Evolutionary conservation across 1,284 basidiomycete species (phyloP).

Genomic region (Austroboletus niveus): DNA sequence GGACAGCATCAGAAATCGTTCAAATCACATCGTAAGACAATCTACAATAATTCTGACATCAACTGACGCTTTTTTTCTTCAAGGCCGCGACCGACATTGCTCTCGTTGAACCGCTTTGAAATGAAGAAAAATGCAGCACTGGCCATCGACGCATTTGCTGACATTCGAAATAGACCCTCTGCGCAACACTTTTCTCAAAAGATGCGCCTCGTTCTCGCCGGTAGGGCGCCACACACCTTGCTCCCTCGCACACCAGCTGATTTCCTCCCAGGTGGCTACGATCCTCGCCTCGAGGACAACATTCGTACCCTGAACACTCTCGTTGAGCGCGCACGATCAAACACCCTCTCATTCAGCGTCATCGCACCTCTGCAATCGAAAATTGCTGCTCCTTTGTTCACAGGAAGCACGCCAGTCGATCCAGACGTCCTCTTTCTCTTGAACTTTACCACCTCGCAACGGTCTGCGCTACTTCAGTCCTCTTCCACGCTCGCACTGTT

Average conservation of each 20-base stretch:
- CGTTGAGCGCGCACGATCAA: conserved; percentile 51
- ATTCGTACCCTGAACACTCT: conserved; percentile 60
- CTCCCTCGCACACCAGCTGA: not conserved
- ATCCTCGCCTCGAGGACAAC: conserved; percentile 70
- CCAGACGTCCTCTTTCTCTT: conserved; percentile 81
- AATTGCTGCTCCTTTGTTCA: conserved; percentile 38
- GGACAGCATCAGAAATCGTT: conserved; percentile 49
- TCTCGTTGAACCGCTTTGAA: conserved; percentile 96
- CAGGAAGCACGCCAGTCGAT: conserved; percentile 30
- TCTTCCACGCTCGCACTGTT: conserved; percentile 71
- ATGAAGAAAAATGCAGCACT: conserved; percentile 90
- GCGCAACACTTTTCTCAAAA: conserved; percentile 18
- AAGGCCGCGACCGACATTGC: conserved; percentile 72
- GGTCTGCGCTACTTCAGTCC: conserved; percentile 70
- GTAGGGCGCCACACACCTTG: conserved; percentile 37
- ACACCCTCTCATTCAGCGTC: conserved; percentile 55
- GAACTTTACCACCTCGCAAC: conserved; percentile 82
- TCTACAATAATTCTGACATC: not conserved
- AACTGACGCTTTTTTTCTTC: conserved; percentile 1
- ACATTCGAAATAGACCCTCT: conserved; percentile 32
- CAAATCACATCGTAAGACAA: conserved; percentile 66
- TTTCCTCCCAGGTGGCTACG: conserved; percentile 61
- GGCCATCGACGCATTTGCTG: conserved; percentile 79
- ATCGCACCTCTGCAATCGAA: conserved; percentile 42
- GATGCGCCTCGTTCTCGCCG: conserved; percentile 73